Conservation (phyloP, 805 yeast species). For the Zygosaccharomyces gambellarensis region DNA sequence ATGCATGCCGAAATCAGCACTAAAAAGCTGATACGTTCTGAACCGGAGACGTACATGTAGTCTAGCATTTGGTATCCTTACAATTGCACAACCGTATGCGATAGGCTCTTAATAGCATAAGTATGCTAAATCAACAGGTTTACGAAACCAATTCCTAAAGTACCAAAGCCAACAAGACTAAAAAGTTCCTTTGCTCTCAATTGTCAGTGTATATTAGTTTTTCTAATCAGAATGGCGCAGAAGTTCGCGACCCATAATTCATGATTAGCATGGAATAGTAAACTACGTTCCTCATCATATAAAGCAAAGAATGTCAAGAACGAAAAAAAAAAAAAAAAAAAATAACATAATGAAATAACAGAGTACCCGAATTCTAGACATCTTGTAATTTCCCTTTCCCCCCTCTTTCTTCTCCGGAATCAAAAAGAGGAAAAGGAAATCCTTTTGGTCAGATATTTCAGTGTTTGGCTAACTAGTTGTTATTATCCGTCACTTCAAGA, state of each 20-base stretch:
- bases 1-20: constrained; percentile 47
- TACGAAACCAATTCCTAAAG: no score
- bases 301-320: constrained; percentile 4
- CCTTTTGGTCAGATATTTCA: constrained; percentile 35
- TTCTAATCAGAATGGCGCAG: constrained; percentile 3
- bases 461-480: constrained; percentile 36
- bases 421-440: not conserved
- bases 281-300: constrained; percentile 9
- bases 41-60: constrained; percentile 3
- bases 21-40: constrained; percentile 45
- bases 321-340: constrained; percentile 1
- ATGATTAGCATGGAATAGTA: constrained; percentile 37
- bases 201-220: not conserved
- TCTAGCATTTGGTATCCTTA: not conserved
- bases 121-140: no score
- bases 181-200: not conserved
- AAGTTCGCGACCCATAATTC: constrained; percentile 14
- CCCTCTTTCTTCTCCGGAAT: not conserved
- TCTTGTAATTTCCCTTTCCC: not conserved
- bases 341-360: not conserved
- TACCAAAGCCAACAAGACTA: not conserved
- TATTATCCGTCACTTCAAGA: constrained; percentile 27
- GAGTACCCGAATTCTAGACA: constrained; percentile 1
- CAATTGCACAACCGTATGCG: no score
- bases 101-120: no score